Evolutionary conservation across 805 yeast species (phyloP), one percentile per base, ranked within the genome.

Genomic region (Blastobotrys robertii): DNA sequence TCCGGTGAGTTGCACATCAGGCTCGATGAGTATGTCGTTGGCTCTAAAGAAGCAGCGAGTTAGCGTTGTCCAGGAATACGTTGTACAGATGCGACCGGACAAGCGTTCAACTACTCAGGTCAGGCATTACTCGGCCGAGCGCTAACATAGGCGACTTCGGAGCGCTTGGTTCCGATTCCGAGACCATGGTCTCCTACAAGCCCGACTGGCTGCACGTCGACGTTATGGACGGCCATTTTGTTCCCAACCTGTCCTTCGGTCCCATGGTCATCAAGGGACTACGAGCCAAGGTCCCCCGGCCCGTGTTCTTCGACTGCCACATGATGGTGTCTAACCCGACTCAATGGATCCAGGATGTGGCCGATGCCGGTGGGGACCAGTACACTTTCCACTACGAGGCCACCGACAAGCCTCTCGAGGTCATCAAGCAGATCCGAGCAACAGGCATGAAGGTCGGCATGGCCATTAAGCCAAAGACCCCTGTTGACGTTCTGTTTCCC

Each of bases 201-300:
- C 94, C 96, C 14, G 95, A 90, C 56, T 92, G 99, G 99, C 78
- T 92, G 48, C 99, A 92, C 64, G 78, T 92, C 42, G 99, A 92
- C 64, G 90, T 92, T 39, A 92, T 92, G 99, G 99, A 92, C 62
- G 98, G 98, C 39, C 88, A 90, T 65, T 92, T 92, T 60, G 99
- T 92, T 39, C 98, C 98, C 52, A 92, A 92, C 67, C 81, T 92
- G 51, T 81, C 96, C 1, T 70, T 92, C 56, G 99, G 99, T 19
- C 86, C 94, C 31, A 95, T 95, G 44, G 76, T 90, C 43, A 87
- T 88, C 39, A 66, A 77, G 44, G 76, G 84, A 30, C 73, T 88
- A 58, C 77, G 97, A 55, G 73, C 77, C 49, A 76, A 77, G 30
- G 74, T 87, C 37, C 95, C 97, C 41, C 71, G 80, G 57, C 70